phyloP scores from a whole-genome alignment of 352 stramenopile species.

The Phytophthora ohioensis region DNA sequence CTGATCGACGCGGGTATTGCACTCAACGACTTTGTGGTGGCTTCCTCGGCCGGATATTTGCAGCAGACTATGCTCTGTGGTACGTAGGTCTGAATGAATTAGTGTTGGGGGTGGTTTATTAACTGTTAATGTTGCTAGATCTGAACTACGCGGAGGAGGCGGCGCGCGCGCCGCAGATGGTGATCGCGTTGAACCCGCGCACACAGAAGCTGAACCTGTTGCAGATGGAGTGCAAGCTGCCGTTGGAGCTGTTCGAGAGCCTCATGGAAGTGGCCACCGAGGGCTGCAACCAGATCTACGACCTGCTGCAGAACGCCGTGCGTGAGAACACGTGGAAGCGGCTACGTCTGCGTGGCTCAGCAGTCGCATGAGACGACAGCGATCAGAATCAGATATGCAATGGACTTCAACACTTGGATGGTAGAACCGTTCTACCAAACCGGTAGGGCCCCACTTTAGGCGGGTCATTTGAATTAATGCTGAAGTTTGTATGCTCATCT shows the following conservation, averaged over 20 bases:
- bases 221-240: slow-evolving; percentile 93
- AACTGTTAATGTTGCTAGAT: slow-evolving; percentile 52
- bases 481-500: slow-evolving; percentile 30
- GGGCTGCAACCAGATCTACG: slow-evolving; percentile 87
- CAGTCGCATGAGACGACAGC: slow-evolving; percentile 33
- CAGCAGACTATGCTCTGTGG: slow-evolving; percentile 90
- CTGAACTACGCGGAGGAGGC: slow-evolving; percentile 92
- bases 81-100: slow-evolving; percentile 35
- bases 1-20: slow-evolving; percentile 93
- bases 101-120: background rate
- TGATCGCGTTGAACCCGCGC: slow-evolving; percentile 90
- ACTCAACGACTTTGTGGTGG: slow-evolving; percentile 93
- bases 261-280: slow-evolving; percentile 86
- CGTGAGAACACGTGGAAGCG: slow-evolving; percentile 87
- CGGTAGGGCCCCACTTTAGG: slow-evolving; percentile 7
- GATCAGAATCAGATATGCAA: background rate
- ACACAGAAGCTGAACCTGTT: slow-evolving; percentile 89
- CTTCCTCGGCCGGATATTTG: slow-evolving; percentile 89
- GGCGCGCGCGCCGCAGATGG: slow-evolving; percentile 87
- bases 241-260: slow-evolving; percentile 88
- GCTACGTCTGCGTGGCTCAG: slow-evolving; percentile 63
- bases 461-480: slow-evolving; percentile 27
- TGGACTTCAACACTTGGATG: background rate
- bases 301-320: slow-evolving; percentile 87
- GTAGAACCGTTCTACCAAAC: slow-evolving; percentile 6